Percentiles rank a stretch among this genome's conserved stretches.
phyloP scores from a whole-genome alignment of 2,329 filamentous ascomycete species.

The Diplocarpon rosae region DNA sequence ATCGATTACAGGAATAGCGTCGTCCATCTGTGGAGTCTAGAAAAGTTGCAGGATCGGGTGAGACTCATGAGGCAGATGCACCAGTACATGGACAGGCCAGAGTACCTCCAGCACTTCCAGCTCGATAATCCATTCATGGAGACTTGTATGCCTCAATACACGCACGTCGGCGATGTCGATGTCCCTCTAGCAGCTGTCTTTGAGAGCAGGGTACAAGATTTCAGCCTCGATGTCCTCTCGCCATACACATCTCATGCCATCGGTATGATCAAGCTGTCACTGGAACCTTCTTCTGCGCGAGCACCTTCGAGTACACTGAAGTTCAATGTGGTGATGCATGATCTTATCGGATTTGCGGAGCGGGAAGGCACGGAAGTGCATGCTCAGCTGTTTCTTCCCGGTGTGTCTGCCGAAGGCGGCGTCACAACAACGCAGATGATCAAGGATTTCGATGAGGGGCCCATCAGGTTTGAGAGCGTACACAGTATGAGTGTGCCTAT shows the following conservation, averaged over 20 bases:
- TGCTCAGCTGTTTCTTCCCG: conserved; percentile 91
- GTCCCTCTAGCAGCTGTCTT: conserved; percentile 90
- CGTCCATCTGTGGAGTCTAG: conserved; percentile 86
- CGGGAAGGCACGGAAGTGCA: conserved; percentile 93
- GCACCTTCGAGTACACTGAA: conserved; percentile 88
- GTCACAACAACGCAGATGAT: conserved; percentile 95
- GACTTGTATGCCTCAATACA: conserved; percentile 82
- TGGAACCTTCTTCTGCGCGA: conserved; percentile 88
- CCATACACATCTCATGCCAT: conserved; percentile 86
- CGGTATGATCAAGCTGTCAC: conserved; percentile 78
- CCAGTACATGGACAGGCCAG: conserved; percentile 89
- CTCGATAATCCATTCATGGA: conserved; percentile 91
- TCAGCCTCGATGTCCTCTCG: conserved; percentile 79
- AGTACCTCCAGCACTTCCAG: conserved; percentile 87
- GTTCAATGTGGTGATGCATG: conserved; percentile 98
- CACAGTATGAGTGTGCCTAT: conserved; percentile 94
- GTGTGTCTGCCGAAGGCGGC: conserved; percentile 78
- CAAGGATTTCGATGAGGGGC: conserved; percentile 81
- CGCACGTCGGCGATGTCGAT: conserved; percentile 83
- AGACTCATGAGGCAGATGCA: conserved; percentile 93
- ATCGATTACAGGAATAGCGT: conserved; percentile 82
- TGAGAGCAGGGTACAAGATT: conserved; percentile 88
- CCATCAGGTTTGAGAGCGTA: conserved; percentile 90
- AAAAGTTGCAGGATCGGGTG: conserved; percentile 81
- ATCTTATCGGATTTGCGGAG: conserved; percentile 88